Evolutionary conservation across 257 asterid species (phyloP).

Genomic region (Solanum bulbocastanum): DNA sequence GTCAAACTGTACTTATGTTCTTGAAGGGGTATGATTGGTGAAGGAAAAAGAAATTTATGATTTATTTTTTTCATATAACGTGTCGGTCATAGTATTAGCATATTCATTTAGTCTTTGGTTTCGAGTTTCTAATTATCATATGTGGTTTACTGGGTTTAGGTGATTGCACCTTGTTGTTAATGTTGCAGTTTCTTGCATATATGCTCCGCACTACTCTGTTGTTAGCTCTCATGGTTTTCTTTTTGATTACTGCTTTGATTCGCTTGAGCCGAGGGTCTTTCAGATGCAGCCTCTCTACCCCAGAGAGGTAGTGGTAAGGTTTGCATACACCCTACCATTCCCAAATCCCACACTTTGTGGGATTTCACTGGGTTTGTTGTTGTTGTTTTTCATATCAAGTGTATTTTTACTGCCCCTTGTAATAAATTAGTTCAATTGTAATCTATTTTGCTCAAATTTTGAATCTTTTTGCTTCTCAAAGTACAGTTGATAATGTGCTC

Average conservation of each 20-base stretch:
- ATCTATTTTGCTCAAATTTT: not conserved
- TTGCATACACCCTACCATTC: not conserved
- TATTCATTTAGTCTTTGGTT: not conserved
- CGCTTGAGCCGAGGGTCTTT: not conserved
- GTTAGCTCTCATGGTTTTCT: not conserved
- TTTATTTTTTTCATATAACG: not conserved
- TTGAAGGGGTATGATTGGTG: not conserved
- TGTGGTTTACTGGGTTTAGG: not conserved
- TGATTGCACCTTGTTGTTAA: not conserved
- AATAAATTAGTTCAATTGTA: not conserved
- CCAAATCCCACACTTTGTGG: not conserved
- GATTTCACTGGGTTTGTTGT: not conserved
- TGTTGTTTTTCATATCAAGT: not conserved
- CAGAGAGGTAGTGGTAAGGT: not conserved
- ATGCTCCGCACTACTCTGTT: not conserved
- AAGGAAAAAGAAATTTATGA: not conserved
- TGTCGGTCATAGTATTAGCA: not conserved
- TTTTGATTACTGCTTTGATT: not conserved
- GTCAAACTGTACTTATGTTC: not conserved
- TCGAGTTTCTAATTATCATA: not conserved
- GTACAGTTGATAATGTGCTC: not conserved
- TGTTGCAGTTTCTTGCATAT: not conserved
- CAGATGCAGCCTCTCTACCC: not conserved
- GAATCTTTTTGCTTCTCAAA: not conserved
- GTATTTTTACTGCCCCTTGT: not conserved